A percentile compares a stretch with the other conserved stretches of the same genome.
Evolutionary conservation across 2,329 filamentous ascomycete species (phyloP).

Genomic region (Sporothrix brunneoviolacea): DNA sequence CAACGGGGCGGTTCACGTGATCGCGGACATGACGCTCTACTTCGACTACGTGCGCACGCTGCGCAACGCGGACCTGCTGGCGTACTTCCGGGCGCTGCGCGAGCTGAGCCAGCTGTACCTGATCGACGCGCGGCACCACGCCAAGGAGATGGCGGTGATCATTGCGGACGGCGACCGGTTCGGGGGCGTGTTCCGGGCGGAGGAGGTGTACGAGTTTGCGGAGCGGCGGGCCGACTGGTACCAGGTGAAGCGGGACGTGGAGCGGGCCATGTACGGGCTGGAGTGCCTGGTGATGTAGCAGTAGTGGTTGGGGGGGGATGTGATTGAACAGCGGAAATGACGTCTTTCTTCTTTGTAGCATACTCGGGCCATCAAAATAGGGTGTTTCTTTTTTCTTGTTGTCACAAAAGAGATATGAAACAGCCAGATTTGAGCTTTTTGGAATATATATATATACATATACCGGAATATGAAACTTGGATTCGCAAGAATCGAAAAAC

Average conservation of each 20-base stretch:
- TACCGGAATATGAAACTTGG: no score
- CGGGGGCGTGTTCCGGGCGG: conserved; percentile 83
- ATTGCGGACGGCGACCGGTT: conserved; percentile 91
- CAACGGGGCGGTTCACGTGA: conserved; percentile 83
- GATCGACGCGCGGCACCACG: conserved; percentile 78
- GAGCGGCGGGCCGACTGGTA: conserved; percentile 95
- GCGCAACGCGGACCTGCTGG: conserved; percentile 72
- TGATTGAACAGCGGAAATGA: no score
- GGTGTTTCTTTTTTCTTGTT: no score
- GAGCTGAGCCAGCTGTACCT: conserved; percentile 95
- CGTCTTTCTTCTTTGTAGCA: no score
- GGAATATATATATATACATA: no score
- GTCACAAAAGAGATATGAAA: no score
- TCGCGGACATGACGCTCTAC: conserved; percentile 95
- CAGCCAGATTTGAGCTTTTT: no score
- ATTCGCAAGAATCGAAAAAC: no score
- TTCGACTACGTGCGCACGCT: conserved; percentile 76
- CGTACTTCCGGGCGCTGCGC: conserved; percentile 85
- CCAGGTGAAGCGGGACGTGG: conserved; percentile 76
- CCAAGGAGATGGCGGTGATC: conserved; percentile 90
- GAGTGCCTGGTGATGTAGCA: conserved; percentile 78
- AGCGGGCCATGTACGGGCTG: conserved; percentile 94
- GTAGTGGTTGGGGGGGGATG: no score
- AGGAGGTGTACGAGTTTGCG: conserved; percentile 97
- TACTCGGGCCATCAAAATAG: no score